These are phyloP conservation scores for Hevea brasiliensis DNA, from an alignment of 345 rosid species.

Conservation along the genomic window DNA sequence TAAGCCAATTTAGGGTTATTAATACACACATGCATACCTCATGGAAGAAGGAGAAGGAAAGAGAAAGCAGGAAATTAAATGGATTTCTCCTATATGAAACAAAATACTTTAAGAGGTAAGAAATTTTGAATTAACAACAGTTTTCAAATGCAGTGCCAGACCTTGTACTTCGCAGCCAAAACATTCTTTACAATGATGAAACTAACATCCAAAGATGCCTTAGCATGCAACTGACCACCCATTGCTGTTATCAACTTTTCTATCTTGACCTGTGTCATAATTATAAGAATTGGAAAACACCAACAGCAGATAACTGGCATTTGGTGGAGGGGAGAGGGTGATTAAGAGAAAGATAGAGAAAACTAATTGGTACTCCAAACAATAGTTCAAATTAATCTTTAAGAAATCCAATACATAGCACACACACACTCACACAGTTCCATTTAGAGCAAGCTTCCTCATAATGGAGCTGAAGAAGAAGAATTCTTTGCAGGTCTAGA, in stretches of 20 bases:
- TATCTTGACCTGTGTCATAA: slow-evolving; percentile 63
- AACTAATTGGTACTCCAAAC: no score
- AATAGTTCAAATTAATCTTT: neutral
- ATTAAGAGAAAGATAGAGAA: no score
- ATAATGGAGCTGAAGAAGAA: neutral
- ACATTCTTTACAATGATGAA: slow-evolving; percentile 88
- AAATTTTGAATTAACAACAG: neutral
- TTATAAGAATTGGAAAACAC: neutral
- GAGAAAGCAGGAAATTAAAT: neutral
- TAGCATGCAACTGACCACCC: slow-evolving; percentile 72
- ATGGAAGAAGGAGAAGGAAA: neutral
- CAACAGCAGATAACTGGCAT: neutral
- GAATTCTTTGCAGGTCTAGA: neutral
- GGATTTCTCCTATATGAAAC: neutral
- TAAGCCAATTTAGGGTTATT: neutral
- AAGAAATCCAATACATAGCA: neutral
- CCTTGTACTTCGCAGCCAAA: slow-evolving; percentile 95
- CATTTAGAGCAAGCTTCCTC: neutral
- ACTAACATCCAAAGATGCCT: slow-evolving; percentile 68
- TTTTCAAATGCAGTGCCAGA: slow-evolving; percentile 24
- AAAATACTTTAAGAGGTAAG: neutral
- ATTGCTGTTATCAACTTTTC: slow-evolving; percentile 71
- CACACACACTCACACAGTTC: neutral
- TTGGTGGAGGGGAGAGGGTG: no score
- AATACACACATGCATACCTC: neutral